These are phyloP conservation scores for Symbiodinium pilosum DNA, from an alignment of 73 alveolate genomes.

Conservation along the genomic window DNA sequence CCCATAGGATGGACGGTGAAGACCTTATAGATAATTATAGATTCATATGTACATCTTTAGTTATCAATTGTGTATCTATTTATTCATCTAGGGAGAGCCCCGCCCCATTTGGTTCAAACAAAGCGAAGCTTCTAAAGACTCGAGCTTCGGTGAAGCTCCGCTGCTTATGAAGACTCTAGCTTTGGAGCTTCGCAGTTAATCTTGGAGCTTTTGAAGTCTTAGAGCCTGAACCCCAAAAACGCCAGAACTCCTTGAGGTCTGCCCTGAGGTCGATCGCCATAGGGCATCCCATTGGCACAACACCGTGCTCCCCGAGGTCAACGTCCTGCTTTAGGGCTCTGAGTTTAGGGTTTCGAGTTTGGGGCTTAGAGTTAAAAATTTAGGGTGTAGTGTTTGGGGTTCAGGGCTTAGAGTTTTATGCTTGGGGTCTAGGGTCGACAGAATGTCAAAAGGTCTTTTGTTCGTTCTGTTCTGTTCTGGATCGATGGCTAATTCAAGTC, in stretches of 20 bases:
- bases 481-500: too few relatives aligned
- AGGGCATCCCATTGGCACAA: constrained; percentile 1
- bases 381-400: background rate
- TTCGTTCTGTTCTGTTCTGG: too few relatives aligned
- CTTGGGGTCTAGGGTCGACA: too few relatives aligned
- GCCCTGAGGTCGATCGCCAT: background rate
- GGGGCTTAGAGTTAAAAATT: background rate
- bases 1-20: background rate
- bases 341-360: background rate
- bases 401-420: background rate
- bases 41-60: background rate
- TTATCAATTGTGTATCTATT: too few relatives aligned
- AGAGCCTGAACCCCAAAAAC: too few relatives aligned
- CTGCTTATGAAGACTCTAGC: background rate
- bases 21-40: background rate
- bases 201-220: too few relatives aligned
- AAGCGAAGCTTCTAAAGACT: background rate
- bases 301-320: constrained; percentile 13
- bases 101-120: too few relatives aligned
- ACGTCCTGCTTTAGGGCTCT: background rate
- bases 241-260: background rate
- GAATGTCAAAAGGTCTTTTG: too few relatives aligned
- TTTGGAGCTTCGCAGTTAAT: too few relatives aligned
- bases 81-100: background rate
- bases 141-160: background rate